Percentiles rank a stretch among this genome's conserved stretches.
Evolutionary conservation across 306 rosid genomes (phyloP).

Genomic region (Clitoria ternatea): DNA sequence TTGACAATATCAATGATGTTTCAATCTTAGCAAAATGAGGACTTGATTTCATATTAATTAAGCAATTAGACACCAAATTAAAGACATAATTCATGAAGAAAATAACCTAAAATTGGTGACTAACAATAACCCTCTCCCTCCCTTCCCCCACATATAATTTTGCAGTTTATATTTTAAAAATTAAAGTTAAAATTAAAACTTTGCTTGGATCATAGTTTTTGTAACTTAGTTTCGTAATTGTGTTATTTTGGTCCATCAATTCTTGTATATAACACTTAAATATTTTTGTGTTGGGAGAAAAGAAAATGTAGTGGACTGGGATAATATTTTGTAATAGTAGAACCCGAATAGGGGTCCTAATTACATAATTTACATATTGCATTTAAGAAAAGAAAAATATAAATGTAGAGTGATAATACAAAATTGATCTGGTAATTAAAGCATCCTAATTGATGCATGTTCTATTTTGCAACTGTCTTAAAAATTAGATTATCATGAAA

Average conservation of each 20-base stretch:
- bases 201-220: no score
- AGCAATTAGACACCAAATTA: no score
- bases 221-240: background rate
- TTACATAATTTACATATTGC: conserved; percentile 28
- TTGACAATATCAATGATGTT: no score
- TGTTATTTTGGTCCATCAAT: background rate
- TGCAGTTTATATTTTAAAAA: background rate
- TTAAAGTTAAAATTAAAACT: background rate
- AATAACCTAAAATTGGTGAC: no score
- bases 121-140: no score
- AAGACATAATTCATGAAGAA: no score
- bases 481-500: conserved; percentile 33
- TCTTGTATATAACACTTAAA: background rate
- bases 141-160: no score
- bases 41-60: no score
- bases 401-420: conserved; percentile 6
- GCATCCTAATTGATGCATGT: conserved; percentile 3
- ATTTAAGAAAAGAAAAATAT: background rate
- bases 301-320: background rate
- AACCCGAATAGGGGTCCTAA: conserved; percentile 42
- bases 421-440: conserved; percentile 28
- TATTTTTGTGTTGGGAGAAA: background rate
- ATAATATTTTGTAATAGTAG: background rate
- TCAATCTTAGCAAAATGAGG: no score
- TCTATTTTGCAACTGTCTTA: conserved; percentile 6